Evolutionary conservation across 2,329 filamentous ascomycete genomes (phyloP).

Genomic region (Fusarium armeniacum): DNA sequence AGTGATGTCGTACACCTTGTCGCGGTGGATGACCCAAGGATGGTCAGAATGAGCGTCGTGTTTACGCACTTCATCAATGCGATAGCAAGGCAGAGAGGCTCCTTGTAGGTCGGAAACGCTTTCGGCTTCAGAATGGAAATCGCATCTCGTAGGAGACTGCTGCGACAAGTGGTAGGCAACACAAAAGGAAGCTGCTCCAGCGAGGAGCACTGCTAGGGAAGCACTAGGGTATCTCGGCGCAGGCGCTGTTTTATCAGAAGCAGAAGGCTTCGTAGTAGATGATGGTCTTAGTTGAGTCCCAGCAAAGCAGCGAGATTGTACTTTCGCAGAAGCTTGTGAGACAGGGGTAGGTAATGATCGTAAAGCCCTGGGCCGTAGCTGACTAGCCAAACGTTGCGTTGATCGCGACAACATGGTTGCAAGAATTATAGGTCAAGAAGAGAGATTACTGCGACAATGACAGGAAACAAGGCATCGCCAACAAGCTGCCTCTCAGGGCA

Average conservation of each 20-base stretch:
- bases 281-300: conserved; percentile 14
- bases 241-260: background rate
- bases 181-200: conserved; percentile 39
- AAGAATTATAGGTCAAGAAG: background rate
- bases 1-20: conserved; percentile 78
- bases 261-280: background rate
- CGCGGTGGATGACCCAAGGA: conserved; percentile 75
- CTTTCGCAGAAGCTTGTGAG: conserved; percentile 18
- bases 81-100: conserved; percentile 62
- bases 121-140: conserved; percentile 18
- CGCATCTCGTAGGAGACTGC: conserved; percentile 41
- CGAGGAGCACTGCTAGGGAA: conserved; percentile 25
- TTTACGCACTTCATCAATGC: conserved; percentile 65
- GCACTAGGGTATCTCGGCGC: conserved; percentile 17
- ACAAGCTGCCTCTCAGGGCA: conserved; percentile 4
- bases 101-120: conserved; percentile 51
- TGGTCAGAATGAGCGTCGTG: conserved; percentile 66
- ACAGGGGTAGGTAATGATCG: conserved; percentile 15
- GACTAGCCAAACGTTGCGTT: conserved; percentile 28
- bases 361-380: conserved; percentile 18
- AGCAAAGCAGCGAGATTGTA: conserved; percentile 32
- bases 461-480: conserved; percentile 27
- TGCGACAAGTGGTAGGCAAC: conserved; percentile 40
- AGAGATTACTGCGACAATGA: background rate
- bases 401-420: conserved; percentile 40